A percentile compares a stretch with the other conserved stretches of the same genome.
Evolutionary conservation across 805 yeast genomes (phyloP).

Genomic region (Candida peoriensis): DNA sequence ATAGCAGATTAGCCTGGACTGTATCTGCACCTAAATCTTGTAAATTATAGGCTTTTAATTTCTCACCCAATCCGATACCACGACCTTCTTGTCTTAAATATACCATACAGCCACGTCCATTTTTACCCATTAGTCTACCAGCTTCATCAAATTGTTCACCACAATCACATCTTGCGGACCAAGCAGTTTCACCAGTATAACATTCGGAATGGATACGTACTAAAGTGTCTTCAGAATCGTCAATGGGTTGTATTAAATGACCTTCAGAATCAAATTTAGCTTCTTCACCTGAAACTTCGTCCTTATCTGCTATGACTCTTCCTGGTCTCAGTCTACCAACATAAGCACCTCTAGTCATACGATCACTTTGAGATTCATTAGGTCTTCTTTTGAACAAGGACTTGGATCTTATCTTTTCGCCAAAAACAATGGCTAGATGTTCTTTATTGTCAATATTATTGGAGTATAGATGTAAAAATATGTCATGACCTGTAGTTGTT

Average conservation of each 20-base stretch:
- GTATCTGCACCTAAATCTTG: conserved; percentile 99
- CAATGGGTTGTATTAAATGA: conserved; percentile 25
- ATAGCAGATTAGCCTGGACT: conserved; percentile 87
- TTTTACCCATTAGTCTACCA: conserved; percentile 82
- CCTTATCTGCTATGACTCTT: conserved; percentile 61
- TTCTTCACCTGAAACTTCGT: conserved; percentile 36
- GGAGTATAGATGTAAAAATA: conserved; percentile 82
- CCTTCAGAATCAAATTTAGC: conserved; percentile 38
- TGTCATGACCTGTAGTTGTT: conserved; percentile 91
- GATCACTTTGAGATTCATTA: conserved; percentile 80
- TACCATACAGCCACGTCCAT: conserved; percentile 90
- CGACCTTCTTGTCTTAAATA: conserved; percentile 97
- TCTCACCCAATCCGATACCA: conserved; percentile 98
- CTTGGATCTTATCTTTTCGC: conserved; percentile 80
- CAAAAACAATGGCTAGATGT: conserved; percentile 95
- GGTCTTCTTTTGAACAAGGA: conserved; percentile 56
- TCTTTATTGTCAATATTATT: conserved; percentile 88
- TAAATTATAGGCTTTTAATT: conserved; percentile 90
- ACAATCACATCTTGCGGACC: conserved; percentile 99
- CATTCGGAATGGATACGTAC: conserved; percentile 96
- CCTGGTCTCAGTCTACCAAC: conserved; percentile 90
- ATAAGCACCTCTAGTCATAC: conserved; percentile 99
- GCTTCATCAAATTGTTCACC: conserved; percentile 99
- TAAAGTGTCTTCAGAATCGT: conserved; percentile 43
- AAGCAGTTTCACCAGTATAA: conserved; percentile 98